Percentiles rank a stretch among this genome's conserved stretches.
phyloP scores from a whole-genome alignment of 495 filamentous ascomycete genomes.

The Cercophora sp. region DNA sequence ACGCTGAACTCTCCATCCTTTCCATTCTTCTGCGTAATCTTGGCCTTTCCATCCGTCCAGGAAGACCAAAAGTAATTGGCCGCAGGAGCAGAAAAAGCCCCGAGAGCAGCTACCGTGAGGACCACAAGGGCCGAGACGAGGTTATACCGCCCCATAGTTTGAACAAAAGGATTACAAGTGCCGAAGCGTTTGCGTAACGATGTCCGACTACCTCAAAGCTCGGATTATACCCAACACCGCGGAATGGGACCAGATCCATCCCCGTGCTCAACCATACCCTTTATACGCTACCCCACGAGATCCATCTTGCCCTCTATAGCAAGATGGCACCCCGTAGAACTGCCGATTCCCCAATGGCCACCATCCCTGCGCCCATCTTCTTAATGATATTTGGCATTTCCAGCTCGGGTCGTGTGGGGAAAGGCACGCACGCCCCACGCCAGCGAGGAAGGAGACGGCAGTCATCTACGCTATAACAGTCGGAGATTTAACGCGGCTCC shows the following conservation, averaged over 20 bases:
- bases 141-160: background rate
- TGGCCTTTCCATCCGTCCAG: constrained; percentile 59
- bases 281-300: background rate
- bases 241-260: background rate
- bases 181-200: background rate
- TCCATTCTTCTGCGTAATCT: constrained; percentile 58
- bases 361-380: background rate
- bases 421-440: background rate
- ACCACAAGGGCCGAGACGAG: background rate
- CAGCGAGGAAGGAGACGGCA: background rate
- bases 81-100: constrained; percentile 17
- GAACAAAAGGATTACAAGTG: no score
- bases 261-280: background rate
- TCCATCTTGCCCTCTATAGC: background rate
- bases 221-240: background rate
- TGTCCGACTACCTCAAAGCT: background rate
- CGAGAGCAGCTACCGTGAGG: background rate
- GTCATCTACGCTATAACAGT: background rate
- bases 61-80: constrained; percentile 56
- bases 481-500: constrained; percentile 11
- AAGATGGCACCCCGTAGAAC: background rate
- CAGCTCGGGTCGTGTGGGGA: constrained; percentile 7
- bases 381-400: background rate
- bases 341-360: constrained; percentile 2
- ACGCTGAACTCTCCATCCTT: constrained; percentile 54